Evolutionary conservation across 805 yeast species (phyloP).

Genomic region (Ogataea angusta): DNA sequence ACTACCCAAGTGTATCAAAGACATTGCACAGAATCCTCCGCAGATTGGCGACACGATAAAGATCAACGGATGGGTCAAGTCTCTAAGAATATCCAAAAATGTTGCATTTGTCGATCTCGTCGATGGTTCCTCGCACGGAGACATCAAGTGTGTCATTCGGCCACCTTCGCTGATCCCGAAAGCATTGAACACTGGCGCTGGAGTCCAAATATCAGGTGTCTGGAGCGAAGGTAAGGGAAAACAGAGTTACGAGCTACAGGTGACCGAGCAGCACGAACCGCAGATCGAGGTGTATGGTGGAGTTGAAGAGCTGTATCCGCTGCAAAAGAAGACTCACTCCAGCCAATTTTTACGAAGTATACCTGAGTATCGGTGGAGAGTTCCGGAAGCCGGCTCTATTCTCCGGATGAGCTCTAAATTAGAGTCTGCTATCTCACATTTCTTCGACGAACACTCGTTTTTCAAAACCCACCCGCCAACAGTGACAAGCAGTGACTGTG

Average conservation of each 20-base stretch:
- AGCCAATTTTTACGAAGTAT: conserved; percentile 62
- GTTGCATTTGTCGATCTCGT: conserved; percentile 74
- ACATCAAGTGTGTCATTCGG: conserved; percentile 54
- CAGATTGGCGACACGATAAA: conserved; percentile 35
- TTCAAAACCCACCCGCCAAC: conserved; percentile 82
- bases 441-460: conserved; percentile 53
- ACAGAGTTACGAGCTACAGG: conserved; percentile 52
- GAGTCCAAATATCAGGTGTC: conserved; percentile 28
- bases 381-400: conserved; percentile 60
- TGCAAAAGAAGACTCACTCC: conserved; percentile 77
- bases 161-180: conserved; percentile 33
- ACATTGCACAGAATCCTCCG: conserved; percentile 36
- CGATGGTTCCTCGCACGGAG: conserved; percentile 66
- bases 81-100: conserved; percentile 70
- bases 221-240: conserved; percentile 46
- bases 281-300: conserved; percentile 53
- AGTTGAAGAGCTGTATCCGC: conserved; percentile 64
- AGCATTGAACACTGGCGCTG: conserved; percentile 38
- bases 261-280: conserved; percentile 27
- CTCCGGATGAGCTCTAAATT: conserved; percentile 70
- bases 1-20: conserved; percentile 25
- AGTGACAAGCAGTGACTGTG: conserved; percentile 88
- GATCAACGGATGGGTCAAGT: conserved; percentile 71
- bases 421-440: conserved; percentile 50
- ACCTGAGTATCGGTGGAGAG: conserved; percentile 78